Percentiles rank a stretch among this genome's conserved stretches.
phyloP scores from a whole-genome alignment of 1,139 yeast species.

The Suhomyces taliae region DNA sequence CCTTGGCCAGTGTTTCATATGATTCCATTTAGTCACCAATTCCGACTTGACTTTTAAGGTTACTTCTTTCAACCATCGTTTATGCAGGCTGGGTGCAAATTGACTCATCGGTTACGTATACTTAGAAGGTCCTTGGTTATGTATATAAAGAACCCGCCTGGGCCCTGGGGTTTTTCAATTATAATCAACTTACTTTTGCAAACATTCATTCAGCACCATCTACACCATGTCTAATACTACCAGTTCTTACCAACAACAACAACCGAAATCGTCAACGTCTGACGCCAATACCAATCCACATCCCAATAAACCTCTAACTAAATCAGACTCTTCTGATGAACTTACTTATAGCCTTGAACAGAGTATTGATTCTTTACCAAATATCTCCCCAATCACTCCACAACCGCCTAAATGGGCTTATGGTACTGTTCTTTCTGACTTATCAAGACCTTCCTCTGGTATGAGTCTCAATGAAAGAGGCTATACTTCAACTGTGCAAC shows the following conservation, averaged over 20 bases:
- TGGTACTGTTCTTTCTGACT: constrained; percentile 2
- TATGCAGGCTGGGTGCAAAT: not conserved
- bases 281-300: too few species aligned
- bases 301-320: not conserved
- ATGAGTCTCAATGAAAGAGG: constrained; percentile 29
- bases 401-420: constrained; percentile 7
- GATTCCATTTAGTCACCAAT: not conserved
- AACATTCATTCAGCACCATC: too few species aligned
- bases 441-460: constrained; percentile 19
- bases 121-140: too few species aligned
- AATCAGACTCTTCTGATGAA: constrained; percentile 2
- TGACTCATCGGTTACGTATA: not conserved
- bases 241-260: too few species aligned
- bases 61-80: not conserved
- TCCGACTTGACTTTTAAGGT: not conserved
- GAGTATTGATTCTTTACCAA: not conserved
- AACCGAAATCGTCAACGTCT: too few species aligned
- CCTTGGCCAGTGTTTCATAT: too few species aligned
- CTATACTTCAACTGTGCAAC: constrained; percentile 24
- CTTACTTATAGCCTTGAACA: not conserved
- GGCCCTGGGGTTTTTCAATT: too few species aligned
- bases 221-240: too few species aligned
- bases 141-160: not conserved
- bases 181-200: too few species aligned
- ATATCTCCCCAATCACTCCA: not conserved